Evolutionary conservation across 2,329 filamentous ascomycete species (phyloP).

Genomic region (Sclerotinia subarctica): DNA sequence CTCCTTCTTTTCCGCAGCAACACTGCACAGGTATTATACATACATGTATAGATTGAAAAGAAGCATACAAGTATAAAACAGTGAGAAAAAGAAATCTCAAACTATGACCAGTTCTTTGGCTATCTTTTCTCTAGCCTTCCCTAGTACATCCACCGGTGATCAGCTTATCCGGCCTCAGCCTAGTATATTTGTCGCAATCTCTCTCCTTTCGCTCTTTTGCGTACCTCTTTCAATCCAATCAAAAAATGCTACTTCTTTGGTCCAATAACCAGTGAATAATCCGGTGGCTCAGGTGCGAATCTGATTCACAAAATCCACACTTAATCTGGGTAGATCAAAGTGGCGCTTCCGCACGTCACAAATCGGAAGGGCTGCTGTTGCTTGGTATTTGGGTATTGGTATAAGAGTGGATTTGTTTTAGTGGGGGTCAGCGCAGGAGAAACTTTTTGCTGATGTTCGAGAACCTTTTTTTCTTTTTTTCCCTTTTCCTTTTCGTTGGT

Average conservation of each 20-base stretch:
- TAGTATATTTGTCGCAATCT: slow-evolving; percentile 13
- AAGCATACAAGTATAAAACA: background rate
- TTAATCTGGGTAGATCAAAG: slow-evolving; percentile 17
- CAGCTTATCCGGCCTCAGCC: background rate
- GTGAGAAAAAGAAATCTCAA: slow-evolving; percentile 1
- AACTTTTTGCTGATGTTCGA: slow-evolving; percentile 11
- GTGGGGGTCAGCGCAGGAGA: slow-evolving; percentile 3
- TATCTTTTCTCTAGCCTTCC: slow-evolving; percentile 5
- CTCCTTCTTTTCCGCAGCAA: background rate
- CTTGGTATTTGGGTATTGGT: background rate
- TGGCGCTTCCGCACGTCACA: slow-evolving; percentile 21
- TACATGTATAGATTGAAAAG: background rate
- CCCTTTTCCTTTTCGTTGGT: background rate
- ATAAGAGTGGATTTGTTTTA: background rate
- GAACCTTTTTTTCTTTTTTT: background rate
- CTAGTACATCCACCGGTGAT: background rate
- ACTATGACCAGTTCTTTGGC: background rate
- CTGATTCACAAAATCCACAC: slow-evolving; percentile 11
- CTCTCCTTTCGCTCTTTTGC: slow-evolving; percentile 11
- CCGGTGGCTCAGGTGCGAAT: slow-evolving; percentile 11
- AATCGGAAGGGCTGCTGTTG: slow-evolving; percentile 14
- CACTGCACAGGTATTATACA: background rate
- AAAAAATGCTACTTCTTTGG: background rate
- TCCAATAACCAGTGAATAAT: slow-evolving; percentile 10
- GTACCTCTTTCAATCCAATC: slow-evolving; percentile 2